Percentiles rank a stretch among this genome's conserved stretches.
These are phyloP conservation scores for Aspergillus egyptiacus DNA, from an alignment of 495 filamentous ascomycete genomes.

Conservation along the genomic window DNA sequence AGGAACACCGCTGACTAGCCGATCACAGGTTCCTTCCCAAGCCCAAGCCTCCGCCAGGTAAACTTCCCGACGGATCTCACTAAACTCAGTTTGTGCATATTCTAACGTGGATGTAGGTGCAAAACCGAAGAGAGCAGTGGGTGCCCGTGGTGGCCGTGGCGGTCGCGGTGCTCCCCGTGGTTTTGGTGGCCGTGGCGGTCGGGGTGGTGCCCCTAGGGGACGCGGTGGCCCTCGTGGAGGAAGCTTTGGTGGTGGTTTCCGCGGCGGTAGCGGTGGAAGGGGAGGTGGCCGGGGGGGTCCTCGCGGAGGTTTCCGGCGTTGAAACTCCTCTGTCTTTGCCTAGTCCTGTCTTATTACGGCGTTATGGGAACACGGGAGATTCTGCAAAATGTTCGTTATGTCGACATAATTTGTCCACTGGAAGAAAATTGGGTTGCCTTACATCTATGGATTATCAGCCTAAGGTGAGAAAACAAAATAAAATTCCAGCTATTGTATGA, in stretches of 20 bases:
- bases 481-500: too few species aligned
- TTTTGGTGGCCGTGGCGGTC: conserved; percentile 41
- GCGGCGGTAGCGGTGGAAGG: background rate
- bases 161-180: conserved; percentile 44
- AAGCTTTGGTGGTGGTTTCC: too few species aligned
- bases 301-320: conserved; percentile 35
- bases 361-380: conserved; percentile 48
- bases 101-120: conserved; percentile 33
- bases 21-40: conserved; percentile 75
- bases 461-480: too few species aligned
- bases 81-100: too few species aligned
- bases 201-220: too few species aligned
- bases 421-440: conserved; percentile 17
- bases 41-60: conserved; percentile 77
- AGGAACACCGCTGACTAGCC: conserved; percentile 5
- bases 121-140: conserved; percentile 54
- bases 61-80: too few species aligned
- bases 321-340: conserved; percentile 22
- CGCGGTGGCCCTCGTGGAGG: conserved; percentile 25
- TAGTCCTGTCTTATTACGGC: conserved; percentile 44
- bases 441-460: background rate
- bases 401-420: conserved; percentile 35
- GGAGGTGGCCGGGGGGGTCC: conserved; percentile 12
- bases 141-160: conserved; percentile 43
- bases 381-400: conserved; percentile 39